Evolutionary conservation across 2,329 filamentous ascomycete species (phyloP).

Genomic region (Microdochium paspali): DNA sequence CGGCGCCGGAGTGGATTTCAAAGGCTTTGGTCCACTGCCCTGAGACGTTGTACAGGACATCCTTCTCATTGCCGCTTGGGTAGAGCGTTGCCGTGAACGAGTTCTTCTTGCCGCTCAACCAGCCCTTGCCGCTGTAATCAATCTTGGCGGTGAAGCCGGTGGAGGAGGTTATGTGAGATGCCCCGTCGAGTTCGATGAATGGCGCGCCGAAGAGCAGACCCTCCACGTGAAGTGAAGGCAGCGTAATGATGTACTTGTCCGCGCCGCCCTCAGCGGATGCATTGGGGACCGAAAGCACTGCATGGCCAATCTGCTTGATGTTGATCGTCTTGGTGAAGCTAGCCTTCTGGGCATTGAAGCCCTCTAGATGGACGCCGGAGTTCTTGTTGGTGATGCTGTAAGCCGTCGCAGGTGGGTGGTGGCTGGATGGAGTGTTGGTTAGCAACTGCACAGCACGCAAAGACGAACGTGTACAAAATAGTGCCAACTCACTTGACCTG

Average conservation of each 20-base stretch:
- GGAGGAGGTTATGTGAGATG: slow-evolving; percentile 34
- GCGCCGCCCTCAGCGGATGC: slow-evolving; percentile 21
- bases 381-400: slow-evolving; percentile 35
- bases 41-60: slow-evolving; percentile 24
- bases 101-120: slow-evolving; percentile 34
- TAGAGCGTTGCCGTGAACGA: slow-evolving; percentile 33
- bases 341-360: slow-evolving; percentile 42
- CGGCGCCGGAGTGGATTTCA: slow-evolving; percentile 17
- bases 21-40: slow-evolving; percentile 34
- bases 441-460: not conserved
- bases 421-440: slow-evolving; percentile 19
- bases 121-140: slow-evolving; percentile 34
- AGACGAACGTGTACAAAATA: not conserved
- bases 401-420: slow-evolving; percentile 43
- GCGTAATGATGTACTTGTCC: slow-evolving; percentile 38
- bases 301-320: slow-evolving; percentile 40
- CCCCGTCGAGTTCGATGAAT: slow-evolving; percentile 37
- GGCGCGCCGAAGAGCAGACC: slow-evolving; percentile 36
- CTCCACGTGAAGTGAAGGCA: slow-evolving; percentile 37
- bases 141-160: slow-evolving; percentile 35
- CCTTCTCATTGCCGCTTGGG: slow-evolving; percentile 24
- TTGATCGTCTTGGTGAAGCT: slow-evolving; percentile 39
- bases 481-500: slow-evolving; percentile 28
- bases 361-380: slow-evolving; percentile 35
- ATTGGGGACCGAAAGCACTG: slow-evolving; percentile 36